Evolutionary conservation across 2,329 filamentous ascomycete species (phyloP), one percentile per base, ranked within the genome.

Genomic region (Fonsecaea pedrosoi): DNA sequence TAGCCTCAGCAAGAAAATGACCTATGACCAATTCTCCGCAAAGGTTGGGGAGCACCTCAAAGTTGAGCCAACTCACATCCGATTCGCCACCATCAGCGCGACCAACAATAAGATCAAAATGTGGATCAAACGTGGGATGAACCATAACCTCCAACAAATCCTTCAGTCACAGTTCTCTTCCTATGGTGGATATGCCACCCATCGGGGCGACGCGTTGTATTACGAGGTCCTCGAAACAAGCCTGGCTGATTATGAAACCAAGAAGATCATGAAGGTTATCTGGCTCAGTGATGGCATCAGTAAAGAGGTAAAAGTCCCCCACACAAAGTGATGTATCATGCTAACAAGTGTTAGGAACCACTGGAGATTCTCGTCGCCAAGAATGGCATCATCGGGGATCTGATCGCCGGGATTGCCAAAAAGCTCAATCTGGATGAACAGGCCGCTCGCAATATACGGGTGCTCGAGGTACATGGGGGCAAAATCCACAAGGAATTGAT

Each of bases 221-320:
- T 99, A 94, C 75, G 95, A 99, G 77, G 87, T 98, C 34, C 82
- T 99, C 48, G 95, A 99, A 70, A 96, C 97, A 83, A 97, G 92
- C 74, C 81, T 99, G 55, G 91, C 92, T 30, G 96, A 99, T 78
- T 84, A 96, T 53, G 95, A 99, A 75, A 95, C 92, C 64, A 95
- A 96, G 82, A 97, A 96, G 82, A 87, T 83, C 65, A 82, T 98
- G 70, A 94, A 92, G 77, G 81, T 99, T 56, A 91, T 85, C 1
- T 94, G 91, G 88, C 82, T 99, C 54, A 91, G 90, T 48, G 95
- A 99, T 70, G 95, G 95, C 53, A 90, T 98, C 69, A 88, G 88
- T 10, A 98, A 97, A 82, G 94, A 97, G 81, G 91, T 92, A 79
- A 78, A 78, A 85, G 25, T 32, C 18, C 48, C 21, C 8, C 3